A percentile compares a stretch with the other conserved stretches of the same genome.
Evolutionary conservation across 179 eudicot species (phyloP).

Genomic region (Beta lomatogona): DNA sequence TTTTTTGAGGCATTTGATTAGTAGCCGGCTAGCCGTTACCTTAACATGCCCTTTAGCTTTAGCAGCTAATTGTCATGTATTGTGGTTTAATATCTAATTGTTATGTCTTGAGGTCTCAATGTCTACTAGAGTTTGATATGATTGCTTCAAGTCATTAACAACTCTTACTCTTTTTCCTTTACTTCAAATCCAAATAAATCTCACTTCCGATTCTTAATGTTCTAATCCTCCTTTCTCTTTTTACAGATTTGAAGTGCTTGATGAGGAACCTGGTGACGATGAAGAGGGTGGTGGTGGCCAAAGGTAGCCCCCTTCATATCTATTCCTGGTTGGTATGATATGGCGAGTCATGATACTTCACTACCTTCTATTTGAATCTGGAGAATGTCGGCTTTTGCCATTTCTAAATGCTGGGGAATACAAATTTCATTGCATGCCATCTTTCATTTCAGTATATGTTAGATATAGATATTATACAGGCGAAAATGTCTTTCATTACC

Average conservation of each 20-base stretch:
- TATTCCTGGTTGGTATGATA: slow-evolving; percentile 30
- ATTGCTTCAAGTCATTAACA: neutral
- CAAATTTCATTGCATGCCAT: slow-evolving; percentile 2
- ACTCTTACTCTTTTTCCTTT: neutral
- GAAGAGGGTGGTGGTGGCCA: slow-evolving; percentile 89
- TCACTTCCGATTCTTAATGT: neutral
- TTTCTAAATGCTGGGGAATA: slow-evolving; percentile 1
- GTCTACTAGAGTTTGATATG: neutral
- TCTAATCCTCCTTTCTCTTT: slow-evolving; percentile 2
- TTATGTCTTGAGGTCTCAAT: neutral
- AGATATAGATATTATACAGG: neutral
- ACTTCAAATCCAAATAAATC: neutral
- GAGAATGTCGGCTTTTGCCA: slow-evolving; percentile 16
- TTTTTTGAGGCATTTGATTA: neutral
- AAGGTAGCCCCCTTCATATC: slow-evolving; percentile 52
- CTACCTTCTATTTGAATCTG: slow-evolving; percentile 22
- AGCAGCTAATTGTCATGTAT: neutral
- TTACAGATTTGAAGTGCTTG: slow-evolving; percentile 89
- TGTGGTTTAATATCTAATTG: neutral
- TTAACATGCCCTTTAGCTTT: neutral
- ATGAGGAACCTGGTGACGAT: slow-evolving; percentile 98
- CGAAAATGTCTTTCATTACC: neutral
- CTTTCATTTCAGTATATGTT: neutral
- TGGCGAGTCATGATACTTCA: slow-evolving; percentile 31
- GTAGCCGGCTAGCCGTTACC: neutral